Base-by-base conservation (phyloP, 352 stramenopile genomes). In the Peronospora farinosa region DNA sequence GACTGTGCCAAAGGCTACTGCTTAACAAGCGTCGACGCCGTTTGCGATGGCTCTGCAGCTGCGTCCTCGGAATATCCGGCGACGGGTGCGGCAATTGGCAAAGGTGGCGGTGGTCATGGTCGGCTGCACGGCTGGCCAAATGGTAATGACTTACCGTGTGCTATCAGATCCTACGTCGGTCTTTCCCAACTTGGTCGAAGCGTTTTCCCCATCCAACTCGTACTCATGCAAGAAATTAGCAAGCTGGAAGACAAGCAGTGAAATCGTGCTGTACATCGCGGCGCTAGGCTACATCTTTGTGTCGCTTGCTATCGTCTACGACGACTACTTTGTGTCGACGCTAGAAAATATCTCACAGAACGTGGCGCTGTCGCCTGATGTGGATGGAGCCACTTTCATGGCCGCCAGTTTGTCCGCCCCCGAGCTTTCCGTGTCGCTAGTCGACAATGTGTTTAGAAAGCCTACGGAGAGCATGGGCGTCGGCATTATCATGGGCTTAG, bases 311-410 rank as follows among this genome's bases (percentile, higher is more conserved):
- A 85, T 95, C 65, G 85, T 95, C 32, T 89, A 74, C 47, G 85
- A 95, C 61, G 85, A 95, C 63, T 95, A 93, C 63, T 87, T 95
- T 27, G 82, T 90, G 27, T 73, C 79, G 10, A 47, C 84, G 27
- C 67, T 95, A 15, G 84, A 95, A 54, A 74, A 72, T 39, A 80
- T 94, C 44, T 79, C 78, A 3, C 77, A 84, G n/a, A 51, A 49
- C 2, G 40, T 87, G 17, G 62, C 50, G 17, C 63, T 94, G 16
- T 84, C 78, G 11, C 69, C 83, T 28, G 81, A 94, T 47, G 81
- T 92, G 16, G 81, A 79, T 4, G 81, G 81, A 48, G 84, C 84
- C 6, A 90, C 81, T 1, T 92, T 94, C 60, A 86, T 94, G 73
- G 84, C 84, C 4, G 79, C 84, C 0, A 81, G 84, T 2, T 89